Evolutionary conservation across 148 eudicot species (phyloP).

Genomic region (Rhododendron ovatum): DNA sequence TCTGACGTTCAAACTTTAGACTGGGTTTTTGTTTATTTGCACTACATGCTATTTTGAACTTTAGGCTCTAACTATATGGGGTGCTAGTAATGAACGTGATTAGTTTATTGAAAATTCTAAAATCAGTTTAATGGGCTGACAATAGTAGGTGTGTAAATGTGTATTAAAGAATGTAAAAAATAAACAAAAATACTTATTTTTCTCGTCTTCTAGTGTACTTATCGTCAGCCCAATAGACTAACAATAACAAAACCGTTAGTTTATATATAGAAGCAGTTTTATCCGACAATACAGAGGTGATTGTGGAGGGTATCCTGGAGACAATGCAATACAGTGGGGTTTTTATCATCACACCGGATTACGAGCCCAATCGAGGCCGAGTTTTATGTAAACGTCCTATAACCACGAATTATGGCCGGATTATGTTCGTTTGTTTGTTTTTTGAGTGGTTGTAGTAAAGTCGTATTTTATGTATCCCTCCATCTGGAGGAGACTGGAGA

Average conservation of each 20-base stretch:
- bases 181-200: no score
- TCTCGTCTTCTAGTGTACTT: no score
- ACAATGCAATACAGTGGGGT: not conserved
- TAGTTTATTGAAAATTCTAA: not conserved
- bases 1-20: not conserved
- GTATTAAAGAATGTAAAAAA: no score
- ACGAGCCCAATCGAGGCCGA: not conserved
- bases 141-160: no score
- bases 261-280: not conserved
- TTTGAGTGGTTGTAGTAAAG: not conserved
- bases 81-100: not conserved
- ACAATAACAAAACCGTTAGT: no score
- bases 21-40: not conserved
- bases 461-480: not conserved
- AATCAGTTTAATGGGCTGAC: no score
- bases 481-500: no score
- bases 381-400: no score
- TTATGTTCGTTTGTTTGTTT: no score
- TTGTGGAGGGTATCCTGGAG: not conserved
- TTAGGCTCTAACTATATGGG: not conserved
- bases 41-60: not conserved
- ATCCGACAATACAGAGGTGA: not conserved
- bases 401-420: not conserved
- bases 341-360: not conserved
- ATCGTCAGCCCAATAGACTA: no score